Conservation (phyloP, 305 asterid genomes). For the Fraxinus ornus region DNA sequence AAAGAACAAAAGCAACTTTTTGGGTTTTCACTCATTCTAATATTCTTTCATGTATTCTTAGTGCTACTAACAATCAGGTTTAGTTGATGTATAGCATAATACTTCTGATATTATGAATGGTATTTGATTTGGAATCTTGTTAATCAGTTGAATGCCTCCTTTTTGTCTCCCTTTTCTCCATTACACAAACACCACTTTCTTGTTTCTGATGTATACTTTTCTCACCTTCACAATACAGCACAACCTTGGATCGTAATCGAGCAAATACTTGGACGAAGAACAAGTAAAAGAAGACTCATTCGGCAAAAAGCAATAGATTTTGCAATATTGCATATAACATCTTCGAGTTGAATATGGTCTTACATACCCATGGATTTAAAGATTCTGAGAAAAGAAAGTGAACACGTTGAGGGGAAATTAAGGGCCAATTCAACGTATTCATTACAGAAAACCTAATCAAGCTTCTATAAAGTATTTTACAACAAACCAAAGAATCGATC, state of each 20-base stretch:
- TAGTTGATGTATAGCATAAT: background rate
- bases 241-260: background rate
- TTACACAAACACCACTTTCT: background rate
- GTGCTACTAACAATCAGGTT: background rate
- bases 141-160: background rate
- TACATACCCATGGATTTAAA: background rate
- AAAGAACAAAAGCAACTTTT: background rate
- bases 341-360: background rate
- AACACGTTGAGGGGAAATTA: background rate
- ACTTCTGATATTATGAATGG: background rate
- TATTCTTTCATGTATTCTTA: background rate
- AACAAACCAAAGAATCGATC: background rate
- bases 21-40: background rate
- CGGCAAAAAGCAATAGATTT: background rate
- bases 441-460: background rate
- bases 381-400: background rate
- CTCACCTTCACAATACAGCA: background rate
- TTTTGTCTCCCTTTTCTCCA: background rate
- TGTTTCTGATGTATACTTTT: background rate
- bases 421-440: background rate
- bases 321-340: background rate
- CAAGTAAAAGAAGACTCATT: background rate
- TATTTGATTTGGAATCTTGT: background rate
- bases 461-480: background rate
- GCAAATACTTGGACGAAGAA: background rate